Percentiles rank a stretch among this genome's conserved stretches.
These are phyloP conservation scores for Globisporangium mamillatum DNA, from an alignment of 352 stramenopile genomes.

Conservation along the genomic window DNA sequence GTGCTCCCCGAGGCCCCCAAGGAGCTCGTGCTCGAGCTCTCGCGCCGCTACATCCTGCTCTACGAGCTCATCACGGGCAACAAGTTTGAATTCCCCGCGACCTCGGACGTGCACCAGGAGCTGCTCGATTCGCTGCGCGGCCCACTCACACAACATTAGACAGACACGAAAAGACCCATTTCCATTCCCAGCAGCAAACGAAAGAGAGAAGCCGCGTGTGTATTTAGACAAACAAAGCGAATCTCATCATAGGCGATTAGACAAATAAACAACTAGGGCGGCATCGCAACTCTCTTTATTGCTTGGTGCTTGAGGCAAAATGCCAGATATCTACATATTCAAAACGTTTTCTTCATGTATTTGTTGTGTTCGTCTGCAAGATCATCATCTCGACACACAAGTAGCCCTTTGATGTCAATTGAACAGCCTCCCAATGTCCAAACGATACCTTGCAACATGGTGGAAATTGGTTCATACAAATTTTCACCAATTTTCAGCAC, in stretches of 20 bases:
- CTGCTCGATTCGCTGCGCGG: constrained; percentile 48
- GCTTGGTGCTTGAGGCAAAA: neutral
- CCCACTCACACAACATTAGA: constrained; percentile 21
- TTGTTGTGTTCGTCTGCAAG: neutral
- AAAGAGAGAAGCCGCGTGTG: neutral
- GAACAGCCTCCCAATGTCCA: neutral
- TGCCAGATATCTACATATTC: neutral
- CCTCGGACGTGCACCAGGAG: constrained; percentile 30
- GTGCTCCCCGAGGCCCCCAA: constrained; percentile 94
- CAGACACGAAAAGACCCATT: neutral
- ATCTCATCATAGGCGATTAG: neutral
- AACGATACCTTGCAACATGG: neutral
- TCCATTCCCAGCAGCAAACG: neutral
- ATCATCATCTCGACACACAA: neutral
- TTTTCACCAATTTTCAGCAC: neutral
- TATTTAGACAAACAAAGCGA: neutral
- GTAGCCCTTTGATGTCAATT: neutral
- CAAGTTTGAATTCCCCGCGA: constrained; percentile 86
- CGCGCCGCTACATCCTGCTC: constrained; percentile 96
- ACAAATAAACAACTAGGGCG: no score
- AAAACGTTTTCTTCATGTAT: neutral
- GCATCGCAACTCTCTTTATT: neutral
- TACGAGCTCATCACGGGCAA: constrained; percentile 99
- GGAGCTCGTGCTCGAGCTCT: constrained; percentile 96
- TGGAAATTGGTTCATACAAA: neutral